A percentile compares a stretch with the other conserved stretches of the same genome.
phyloP scores from a whole-genome alignment of 1,139 yeast species.

The Suhomyces atakaporum region DNA sequence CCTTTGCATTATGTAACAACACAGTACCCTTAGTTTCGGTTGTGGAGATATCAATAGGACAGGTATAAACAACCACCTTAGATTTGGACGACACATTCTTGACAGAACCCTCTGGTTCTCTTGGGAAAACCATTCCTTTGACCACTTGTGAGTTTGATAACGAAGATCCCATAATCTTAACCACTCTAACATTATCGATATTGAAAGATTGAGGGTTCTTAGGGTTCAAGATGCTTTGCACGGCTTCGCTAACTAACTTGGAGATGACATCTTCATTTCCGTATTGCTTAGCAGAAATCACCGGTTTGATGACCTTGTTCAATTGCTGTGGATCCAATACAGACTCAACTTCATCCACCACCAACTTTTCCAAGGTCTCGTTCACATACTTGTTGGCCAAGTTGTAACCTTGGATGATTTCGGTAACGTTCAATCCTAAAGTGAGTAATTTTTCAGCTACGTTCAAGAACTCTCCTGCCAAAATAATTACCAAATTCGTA shows the following conservation, averaged over 20 bases:
- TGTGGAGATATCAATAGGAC: constrained; percentile 91
- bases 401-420: constrained; percentile 85
- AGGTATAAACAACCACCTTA: constrained; percentile 89
- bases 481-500: constrained; percentile 48
- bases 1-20: constrained; percentile 89
- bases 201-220: constrained; percentile 56
- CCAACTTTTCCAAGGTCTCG: constrained; percentile 65
- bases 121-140: constrained; percentile 97
- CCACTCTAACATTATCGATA: constrained; percentile 92
- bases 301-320: constrained; percentile 77
- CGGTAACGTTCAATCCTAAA: constrained; percentile 88
- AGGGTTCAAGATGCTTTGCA: constrained; percentile 72
- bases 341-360: constrained; percentile 63
- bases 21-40: constrained; percentile 99
- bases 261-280: constrained; percentile 83
- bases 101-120: constrained; percentile 91
- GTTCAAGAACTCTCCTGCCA: constrained; percentile 90
- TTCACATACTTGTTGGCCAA: constrained; percentile 77
- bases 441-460: constrained; percentile 80
- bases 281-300: constrained; percentile 90
- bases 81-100: constrained; percentile 61
- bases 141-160: constrained; percentile 74
- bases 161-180: constrained; percentile 92
- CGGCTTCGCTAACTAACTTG: constrained; percentile 83
- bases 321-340: constrained; percentile 59